Evolutionary conservation across 495 filamentous ascomycete species (phyloP).

Genomic region (Achaetomiella virescens): DNA sequence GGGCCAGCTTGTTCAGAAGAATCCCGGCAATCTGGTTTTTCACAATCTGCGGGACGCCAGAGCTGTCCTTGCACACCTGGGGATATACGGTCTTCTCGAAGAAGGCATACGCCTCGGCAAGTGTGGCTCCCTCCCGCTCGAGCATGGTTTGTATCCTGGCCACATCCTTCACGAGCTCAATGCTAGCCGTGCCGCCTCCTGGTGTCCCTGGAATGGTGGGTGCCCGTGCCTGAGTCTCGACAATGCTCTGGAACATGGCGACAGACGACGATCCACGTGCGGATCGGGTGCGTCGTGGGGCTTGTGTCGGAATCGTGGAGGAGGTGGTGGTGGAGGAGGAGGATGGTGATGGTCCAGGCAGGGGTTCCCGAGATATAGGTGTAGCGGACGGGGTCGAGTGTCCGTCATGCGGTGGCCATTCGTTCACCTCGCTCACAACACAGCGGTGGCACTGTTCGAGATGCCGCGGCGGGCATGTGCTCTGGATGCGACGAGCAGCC

Average conservation of each 20-base stretch:
- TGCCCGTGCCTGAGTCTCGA: constrained; percentile 6
- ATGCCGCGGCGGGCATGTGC: constrained; percentile 4
- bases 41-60: constrained; percentile 20
- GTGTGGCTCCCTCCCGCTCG: constrained; percentile 15
- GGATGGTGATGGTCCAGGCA: too few relatives aligned
- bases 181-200: neutral
- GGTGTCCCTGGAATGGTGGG: neutral
- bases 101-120: constrained; percentile 31
- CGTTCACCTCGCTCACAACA: neutral
- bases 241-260: constrained; percentile 23
- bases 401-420: neutral
- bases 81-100: constrained; percentile 37
- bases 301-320: neutral
- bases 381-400: too few relatives aligned
- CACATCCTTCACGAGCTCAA: constrained; percentile 25
- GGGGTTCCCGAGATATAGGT: too few relatives aligned
- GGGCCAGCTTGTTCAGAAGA: constrained; percentile 24
- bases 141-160: constrained; percentile 35
- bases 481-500: constrained; percentile 9
- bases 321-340: neutral
- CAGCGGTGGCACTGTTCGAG: neutral
- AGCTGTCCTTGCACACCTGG: constrained; percentile 14
- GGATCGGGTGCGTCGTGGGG: neutral
- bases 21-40: constrained; percentile 11
- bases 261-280: constrained; percentile 1